A percentile compares a stretch with the other conserved stretches of the same genome.
Conservation (phyloP, 2,329 filamentous ascomycete species). For the Verticillium tricorpus region DNA sequence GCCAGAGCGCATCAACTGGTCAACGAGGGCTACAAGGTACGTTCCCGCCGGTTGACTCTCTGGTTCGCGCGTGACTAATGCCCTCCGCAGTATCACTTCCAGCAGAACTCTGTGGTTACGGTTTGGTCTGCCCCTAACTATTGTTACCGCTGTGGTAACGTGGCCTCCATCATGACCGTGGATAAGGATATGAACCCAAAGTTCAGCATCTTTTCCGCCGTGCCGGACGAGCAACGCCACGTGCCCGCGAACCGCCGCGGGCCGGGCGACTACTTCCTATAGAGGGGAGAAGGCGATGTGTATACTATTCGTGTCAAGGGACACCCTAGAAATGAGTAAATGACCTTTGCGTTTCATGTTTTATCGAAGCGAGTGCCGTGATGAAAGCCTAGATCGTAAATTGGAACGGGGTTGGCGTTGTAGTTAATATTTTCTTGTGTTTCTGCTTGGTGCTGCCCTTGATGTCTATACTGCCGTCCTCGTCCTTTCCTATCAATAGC, state of each 20-base stretch:
- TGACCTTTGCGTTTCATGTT: not conserved
- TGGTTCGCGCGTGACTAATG: not conserved
- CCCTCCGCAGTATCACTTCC: slow-evolving; percentile 72
- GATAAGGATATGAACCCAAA: slow-evolving; percentile 79
- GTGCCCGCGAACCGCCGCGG: slow-evolving; percentile 68
- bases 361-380: too few relatives aligned
- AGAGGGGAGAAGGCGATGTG: slow-evolving; percentile 11
- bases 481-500: too few relatives aligned
- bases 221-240: slow-evolving; percentile 79
- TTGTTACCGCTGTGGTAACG: slow-evolving; percentile 91
- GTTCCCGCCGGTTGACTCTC: slow-evolving; percentile 53
- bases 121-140: slow-evolving; percentile 98
- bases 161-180: slow-evolving; percentile 94
- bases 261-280: slow-evolving; percentile 68
- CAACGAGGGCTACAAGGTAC: slow-evolving; percentile 94
- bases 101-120: slow-evolving; percentile 91
- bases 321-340: not conserved
- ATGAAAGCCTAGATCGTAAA: too few relatives aligned
- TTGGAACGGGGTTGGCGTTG: too few relatives aligned
- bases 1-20: slow-evolving; percentile 96
- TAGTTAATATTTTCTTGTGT: too few relatives aligned
- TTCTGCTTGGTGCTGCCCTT: too few relatives aligned
- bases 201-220: slow-evolving; percentile 88
- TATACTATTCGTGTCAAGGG: not conserved
- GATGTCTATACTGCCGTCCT: too few relatives aligned